phyloP scores from a whole-genome alignment of 805 yeast genomes.

The Candida golubevii region DNA sequence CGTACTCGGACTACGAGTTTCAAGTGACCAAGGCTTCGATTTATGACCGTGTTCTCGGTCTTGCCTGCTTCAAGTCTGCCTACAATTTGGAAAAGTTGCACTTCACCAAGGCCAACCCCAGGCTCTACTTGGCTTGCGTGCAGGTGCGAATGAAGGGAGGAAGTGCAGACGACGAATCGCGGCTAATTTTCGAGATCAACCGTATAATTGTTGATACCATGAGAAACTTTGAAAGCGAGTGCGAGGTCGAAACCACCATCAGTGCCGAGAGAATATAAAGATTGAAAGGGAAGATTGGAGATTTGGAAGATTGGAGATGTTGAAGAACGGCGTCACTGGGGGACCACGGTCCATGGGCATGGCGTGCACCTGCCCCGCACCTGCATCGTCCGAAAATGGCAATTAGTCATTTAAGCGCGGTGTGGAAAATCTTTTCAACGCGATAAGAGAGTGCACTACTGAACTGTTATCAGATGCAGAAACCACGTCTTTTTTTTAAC shows the following conservation, averaged over 20 bases:
- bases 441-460: too few species aligned
- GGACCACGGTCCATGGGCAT: too few species aligned
- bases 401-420: constrained; percentile 22
- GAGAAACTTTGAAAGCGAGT: constrained; percentile 20
- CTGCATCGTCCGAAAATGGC: constrained; percentile 10
- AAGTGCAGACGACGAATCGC: constrained; percentile 63
- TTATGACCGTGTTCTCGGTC: constrained; percentile 38
- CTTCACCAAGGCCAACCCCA: constrained; percentile 60
- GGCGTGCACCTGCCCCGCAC: background rate
- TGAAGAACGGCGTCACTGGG: too few species aligned
- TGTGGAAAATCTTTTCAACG: constrained; percentile 12
- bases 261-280: constrained; percentile 10
- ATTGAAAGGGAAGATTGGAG: background rate
- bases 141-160: constrained; percentile 62
- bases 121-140: constrained; percentile 53
- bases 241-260: constrained; percentile 35
- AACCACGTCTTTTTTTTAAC: too few species aligned
- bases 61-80: constrained; percentile 50
- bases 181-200: constrained; percentile 46
- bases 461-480: too few species aligned
- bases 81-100: constrained; percentile 48
- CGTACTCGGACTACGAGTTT: constrained; percentile 40
- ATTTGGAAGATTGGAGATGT: background rate
- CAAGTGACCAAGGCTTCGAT: constrained; percentile 36
- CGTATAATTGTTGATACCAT: constrained; percentile 38